Evolutionary conservation across 2,329 filamentous ascomycete genomes (phyloP).

Genomic region (Fusarium hainanense): DNA sequence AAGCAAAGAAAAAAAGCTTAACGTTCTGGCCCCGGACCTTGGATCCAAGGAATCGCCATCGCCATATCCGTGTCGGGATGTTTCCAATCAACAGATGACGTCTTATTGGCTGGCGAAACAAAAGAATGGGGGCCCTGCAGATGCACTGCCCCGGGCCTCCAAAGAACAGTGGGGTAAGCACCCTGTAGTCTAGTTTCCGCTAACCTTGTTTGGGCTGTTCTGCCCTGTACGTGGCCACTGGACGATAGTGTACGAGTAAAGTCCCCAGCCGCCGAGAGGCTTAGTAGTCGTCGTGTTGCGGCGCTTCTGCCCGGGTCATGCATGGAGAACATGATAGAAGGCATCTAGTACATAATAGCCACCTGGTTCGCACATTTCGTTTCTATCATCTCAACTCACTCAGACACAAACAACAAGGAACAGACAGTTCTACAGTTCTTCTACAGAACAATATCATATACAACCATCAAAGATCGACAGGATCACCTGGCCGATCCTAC

Average conservation of each 20-base stretch:
- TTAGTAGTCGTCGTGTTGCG: conserved; percentile 32
- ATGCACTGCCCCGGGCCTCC: conserved; percentile 33
- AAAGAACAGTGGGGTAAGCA: conserved; percentile 6
- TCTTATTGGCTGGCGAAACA: not conserved
- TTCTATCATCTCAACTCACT: conserved; percentile 8
- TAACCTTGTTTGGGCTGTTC: not conserved
- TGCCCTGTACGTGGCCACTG: conserved; percentile 22
- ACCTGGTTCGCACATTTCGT: conserved; percentile 23
- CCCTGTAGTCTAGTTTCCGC: conserved; percentile 3
- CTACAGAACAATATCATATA: not conserved
- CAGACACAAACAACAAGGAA: conserved; percentile 9
- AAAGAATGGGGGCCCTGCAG: conserved; percentile 17
- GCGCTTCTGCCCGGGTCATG: conserved; percentile 1
- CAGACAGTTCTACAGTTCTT: not conserved
- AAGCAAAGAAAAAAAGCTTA: conserved; percentile 26
- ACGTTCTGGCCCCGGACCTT: conserved; percentile 31
- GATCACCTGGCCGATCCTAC: conserved; percentile 10
- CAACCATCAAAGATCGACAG: conserved; percentile 24
- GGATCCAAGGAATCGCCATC: conserved; percentile 35
- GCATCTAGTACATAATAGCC: conserved; percentile 33
- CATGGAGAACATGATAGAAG: conserved; percentile 14
- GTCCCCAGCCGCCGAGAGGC: conserved; percentile 28
- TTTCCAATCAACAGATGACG: not conserved
- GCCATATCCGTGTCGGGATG: conserved; percentile 28
- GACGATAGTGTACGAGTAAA: conserved; percentile 2